These are phyloP conservation scores for Voacanga thouarsii DNA, from an alignment of 257 asterid genomes.

Conservation along the genomic window DNA sequence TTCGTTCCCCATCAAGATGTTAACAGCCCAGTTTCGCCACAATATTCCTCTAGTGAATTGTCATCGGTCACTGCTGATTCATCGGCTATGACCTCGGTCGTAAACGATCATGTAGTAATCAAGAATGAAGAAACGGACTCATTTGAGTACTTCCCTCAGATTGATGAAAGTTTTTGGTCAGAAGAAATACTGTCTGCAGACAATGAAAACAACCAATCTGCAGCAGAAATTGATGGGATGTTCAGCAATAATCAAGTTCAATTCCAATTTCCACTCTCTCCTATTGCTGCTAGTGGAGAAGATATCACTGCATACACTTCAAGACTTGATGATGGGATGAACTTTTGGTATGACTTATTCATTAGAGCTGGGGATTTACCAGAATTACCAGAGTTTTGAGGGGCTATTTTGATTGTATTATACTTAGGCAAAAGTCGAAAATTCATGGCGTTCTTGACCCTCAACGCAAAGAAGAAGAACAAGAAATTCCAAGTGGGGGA, in stretches of 20 bases:
- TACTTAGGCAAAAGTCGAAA: slow-evolving; percentile 5
- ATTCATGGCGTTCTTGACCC: slow-evolving; percentile 22
- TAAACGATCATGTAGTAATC: background rate
- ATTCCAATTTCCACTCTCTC: slow-evolving; percentile 23
- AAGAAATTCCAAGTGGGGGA: background rate
- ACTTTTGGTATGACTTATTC: slow-evolving; percentile 81
- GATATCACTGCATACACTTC: slow-evolving; percentile 4
- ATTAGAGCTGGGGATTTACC: slow-evolving; percentile 60
- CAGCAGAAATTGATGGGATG: background rate
- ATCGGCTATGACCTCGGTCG: background rate
- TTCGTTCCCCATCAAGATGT: background rate
- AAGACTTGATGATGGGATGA: slow-evolving; percentile 51
- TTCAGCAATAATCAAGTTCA: slow-evolving; percentile 7
- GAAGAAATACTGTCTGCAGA: slow-evolving; percentile 37
- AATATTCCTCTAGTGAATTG: slow-evolving; percentile 49
- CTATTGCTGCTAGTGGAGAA: slow-evolving; percentile 10
- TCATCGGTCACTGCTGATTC: slow-evolving; percentile 54
- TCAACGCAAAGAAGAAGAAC: background rate
- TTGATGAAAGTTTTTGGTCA: slow-evolving; percentile 73
- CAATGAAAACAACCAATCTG: background rate
- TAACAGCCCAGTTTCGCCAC: slow-evolving; percentile 31
- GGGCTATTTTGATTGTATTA: slow-evolving; percentile 18
- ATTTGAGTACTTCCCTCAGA: slow-evolving; percentile 38
- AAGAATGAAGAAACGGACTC: slow-evolving; percentile 50
- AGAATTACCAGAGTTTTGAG: slow-evolving; percentile 65